A percentile compares a stretch with the other conserved stretches of the same genome.
phyloP scores from a whole-genome alignment of 148 eudicot species.

The Beta vulgaris region DNA sequence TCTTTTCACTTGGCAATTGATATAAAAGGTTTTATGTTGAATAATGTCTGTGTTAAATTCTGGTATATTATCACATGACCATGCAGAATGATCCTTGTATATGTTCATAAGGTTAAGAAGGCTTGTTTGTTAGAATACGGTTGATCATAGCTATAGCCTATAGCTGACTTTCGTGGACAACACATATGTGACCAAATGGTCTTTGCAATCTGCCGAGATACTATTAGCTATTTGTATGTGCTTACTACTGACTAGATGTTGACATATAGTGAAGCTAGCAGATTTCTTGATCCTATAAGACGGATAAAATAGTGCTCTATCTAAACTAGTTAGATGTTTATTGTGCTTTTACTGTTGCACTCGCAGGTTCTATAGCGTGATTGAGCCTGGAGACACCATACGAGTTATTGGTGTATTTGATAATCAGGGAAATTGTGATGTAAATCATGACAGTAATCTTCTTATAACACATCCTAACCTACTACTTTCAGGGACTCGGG shows the following conservation, averaged over 20 bases:
- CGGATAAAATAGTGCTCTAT: neutral
- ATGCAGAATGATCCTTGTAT: too few species aligned
- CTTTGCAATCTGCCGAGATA: neutral
- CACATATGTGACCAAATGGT: too few species aligned
- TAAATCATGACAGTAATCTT: slow-evolving; percentile 70
- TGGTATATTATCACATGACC: too few species aligned
- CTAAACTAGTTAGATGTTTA: slow-evolving; percentile 1
- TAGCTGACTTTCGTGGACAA: too few species aligned
- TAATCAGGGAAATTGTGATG: slow-evolving; percentile 62
- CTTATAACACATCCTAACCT: slow-evolving; percentile 79
- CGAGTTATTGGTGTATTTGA: slow-evolving; percentile 83
- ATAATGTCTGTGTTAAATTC: too few species aligned
- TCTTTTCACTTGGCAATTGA: too few species aligned
- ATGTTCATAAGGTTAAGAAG: too few species aligned
- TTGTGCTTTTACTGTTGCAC: slow-evolving; percentile 12
- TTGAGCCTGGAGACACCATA: slow-evolving; percentile 90
- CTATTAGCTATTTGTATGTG: neutral
- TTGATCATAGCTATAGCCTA: too few species aligned
- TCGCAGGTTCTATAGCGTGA: slow-evolving; percentile 78
- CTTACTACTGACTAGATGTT: neutral
- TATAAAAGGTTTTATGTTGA: too few species aligned
- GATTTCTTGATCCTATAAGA: neutral
- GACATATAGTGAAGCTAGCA: neutral
- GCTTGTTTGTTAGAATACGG: too few species aligned
- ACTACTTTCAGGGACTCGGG: slow-evolving; percentile 94